Percentiles rank a stretch among this genome's conserved stretches.
Conservation (phyloP, 2,329 filamentous ascomycete species). For the Lecanosticta acicola region DNA sequence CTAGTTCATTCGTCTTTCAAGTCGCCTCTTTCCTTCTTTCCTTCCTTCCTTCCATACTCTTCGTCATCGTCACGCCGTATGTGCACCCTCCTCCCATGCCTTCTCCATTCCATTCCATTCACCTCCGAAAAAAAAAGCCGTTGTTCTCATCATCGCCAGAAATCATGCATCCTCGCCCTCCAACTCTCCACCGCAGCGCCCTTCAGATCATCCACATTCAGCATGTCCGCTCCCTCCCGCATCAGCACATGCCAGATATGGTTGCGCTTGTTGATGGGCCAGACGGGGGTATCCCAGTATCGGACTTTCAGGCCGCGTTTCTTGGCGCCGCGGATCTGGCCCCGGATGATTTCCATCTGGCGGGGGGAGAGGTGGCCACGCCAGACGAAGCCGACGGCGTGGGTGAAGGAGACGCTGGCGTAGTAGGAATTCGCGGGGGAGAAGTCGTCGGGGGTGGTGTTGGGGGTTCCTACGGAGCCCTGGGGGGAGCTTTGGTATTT, state of each 20-base stretch:
- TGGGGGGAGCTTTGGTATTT: constrained; percentile 33
- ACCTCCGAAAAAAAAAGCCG: too few species aligned
- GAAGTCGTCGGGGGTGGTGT: constrained; percentile 40
- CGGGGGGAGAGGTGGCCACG: constrained; percentile 42
- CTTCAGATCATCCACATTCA: constrained; percentile 55
- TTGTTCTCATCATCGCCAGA: constrained; percentile 14
- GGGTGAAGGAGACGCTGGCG: constrained; percentile 54
- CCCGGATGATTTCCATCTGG: constrained; percentile 45
- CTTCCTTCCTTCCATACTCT: too few species aligned
- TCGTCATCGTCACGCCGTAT: too few species aligned
- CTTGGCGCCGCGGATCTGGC: constrained; percentile 50
- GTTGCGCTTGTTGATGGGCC: constrained; percentile 51
- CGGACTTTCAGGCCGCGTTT: constrained; percentile 49
- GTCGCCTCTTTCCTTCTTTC: too few species aligned
- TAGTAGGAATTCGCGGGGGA: constrained; percentile 59
- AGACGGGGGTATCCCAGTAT: constrained; percentile 53
- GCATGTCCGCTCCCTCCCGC: constrained; percentile 50
- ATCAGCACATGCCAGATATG: constrained; percentile 51
- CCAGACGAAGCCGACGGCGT: constrained; percentile 45
- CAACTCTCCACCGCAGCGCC: constrained; percentile 46
- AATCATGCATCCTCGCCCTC: constrained; percentile 27
- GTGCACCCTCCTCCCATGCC: too few species aligned
- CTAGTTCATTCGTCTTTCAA: too few species aligned
- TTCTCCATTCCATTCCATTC: too few species aligned
- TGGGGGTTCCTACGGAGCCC: constrained; percentile 35